Base-by-base conservation (phyloP, 2,329 filamentous ascomycete species). In the Phoma sp. region DNA sequence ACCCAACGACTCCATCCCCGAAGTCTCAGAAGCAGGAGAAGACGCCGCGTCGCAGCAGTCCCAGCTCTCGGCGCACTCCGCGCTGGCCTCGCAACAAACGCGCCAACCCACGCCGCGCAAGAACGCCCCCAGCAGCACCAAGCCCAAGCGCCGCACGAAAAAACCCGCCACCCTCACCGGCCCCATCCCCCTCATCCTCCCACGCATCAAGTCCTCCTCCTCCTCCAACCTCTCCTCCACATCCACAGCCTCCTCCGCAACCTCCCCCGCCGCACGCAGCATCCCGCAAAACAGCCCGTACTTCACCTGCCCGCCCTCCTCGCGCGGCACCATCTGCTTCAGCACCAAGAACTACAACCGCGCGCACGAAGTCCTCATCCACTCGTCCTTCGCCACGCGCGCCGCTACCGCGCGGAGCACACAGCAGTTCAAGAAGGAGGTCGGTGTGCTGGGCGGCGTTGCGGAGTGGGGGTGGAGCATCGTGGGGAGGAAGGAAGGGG, bases 381-480 rank as follows among this genome's bases (percentile, higher is more conserved):
- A 88, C 53, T 82, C 92, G 0, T 89, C 92, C 70, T 95, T 95
- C 72, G 80, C 85, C 1, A 88, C 82, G 7, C 73, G 86, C 3
- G 82, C 84, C 9, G 83, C 88, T 42, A 86, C 88, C 0, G 78
- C 77, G 1, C 79, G 80, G 29, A 91, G 89, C 65, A 90, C 89
- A 2, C 77, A 74, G 46, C 84, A 88, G 47, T 95, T 90, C 89
- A 80, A 86, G 38, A 81, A 81, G 11, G 89, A 93, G 66, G 85
- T 88, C 1, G 83, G 82, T 13, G 69, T 77, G 5, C 57, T 77
- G 1, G 72, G 67, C 23, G 71, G 71, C 1, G 49, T 60, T 11
- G 57, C 66, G 4, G 51, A 57, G 6, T 73, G 71, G 71, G 58
- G 67, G 7, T 70, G 62, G 59, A 66, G 59, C 7, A 62, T 72